Percentiles rank a stretch among this genome's conserved stretches.
phyloP scores from a whole-genome alignment of 345 rosid species.

The Pugionium cornutum region DNA sequence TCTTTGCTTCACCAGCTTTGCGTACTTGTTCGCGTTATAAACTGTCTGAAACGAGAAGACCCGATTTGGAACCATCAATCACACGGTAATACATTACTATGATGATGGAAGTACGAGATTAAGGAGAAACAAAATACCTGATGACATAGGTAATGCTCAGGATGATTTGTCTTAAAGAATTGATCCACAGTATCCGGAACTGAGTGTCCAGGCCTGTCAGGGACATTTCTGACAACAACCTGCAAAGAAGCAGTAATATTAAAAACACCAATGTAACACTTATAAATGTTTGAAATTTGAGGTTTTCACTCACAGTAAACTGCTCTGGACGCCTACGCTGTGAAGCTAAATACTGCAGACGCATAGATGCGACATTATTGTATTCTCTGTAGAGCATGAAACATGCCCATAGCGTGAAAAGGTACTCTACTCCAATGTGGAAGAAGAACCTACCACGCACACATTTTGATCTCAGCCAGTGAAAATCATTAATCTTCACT shows the following conservation, averaged over 20 bases:
- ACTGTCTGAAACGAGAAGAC: constrained; percentile 59
- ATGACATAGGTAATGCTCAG: constrained; percentile 84
- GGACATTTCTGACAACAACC: constrained; percentile 92
- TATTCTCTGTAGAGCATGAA: constrained; percentile 91
- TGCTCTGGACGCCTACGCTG: constrained; percentile 79
- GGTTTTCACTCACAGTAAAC: constrained; percentile 73
- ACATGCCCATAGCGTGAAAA: constrained; percentile 89
- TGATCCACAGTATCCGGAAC: constrained; percentile 65
- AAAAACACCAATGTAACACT: neutral
- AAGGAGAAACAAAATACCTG: constrained; percentile 50
- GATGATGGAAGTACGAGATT: neutral
- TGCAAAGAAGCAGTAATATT: constrained; percentile 27
- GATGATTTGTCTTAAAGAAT: constrained; percentile 82
- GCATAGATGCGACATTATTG: constrained; percentile 68
- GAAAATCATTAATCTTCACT: neutral
- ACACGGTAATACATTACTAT: neutral
- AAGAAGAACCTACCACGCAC: constrained; percentile 66
- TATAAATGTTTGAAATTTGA: neutral
- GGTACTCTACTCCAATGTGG: constrained; percentile 79
- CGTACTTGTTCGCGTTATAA: constrained; percentile 76
- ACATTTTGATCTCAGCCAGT: neutral
- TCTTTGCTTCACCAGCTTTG: constrained; percentile 71
- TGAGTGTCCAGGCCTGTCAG: constrained; percentile 58
- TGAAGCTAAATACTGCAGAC: constrained; percentile 79
- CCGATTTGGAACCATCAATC: constrained; percentile 12